phyloP scores from a whole-genome alignment of 2,329 filamentous ascomycete species.

The Phaeoacremonium minimum region DNA sequence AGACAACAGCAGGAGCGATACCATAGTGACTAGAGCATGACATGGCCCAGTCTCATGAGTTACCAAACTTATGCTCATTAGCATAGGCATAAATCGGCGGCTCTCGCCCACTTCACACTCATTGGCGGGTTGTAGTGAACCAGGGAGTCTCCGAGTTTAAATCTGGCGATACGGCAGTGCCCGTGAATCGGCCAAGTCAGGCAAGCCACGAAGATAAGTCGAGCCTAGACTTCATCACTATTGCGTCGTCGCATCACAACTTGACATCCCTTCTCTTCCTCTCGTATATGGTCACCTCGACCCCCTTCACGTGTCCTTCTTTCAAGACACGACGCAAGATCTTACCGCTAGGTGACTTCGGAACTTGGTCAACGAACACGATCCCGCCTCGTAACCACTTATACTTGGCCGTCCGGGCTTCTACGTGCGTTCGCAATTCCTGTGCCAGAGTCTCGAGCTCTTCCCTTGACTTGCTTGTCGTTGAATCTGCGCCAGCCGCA shows the following conservation, averaged over 20 bases:
- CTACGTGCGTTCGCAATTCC: conserved; percentile 54
- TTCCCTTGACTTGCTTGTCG: conserved; percentile 19
- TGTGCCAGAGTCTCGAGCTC: conserved; percentile 39
- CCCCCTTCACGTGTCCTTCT: conserved; percentile 26
- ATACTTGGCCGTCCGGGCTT: conserved; percentile 53
- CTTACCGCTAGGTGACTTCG: conserved; percentile 59
- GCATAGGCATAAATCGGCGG: too few species aligned
- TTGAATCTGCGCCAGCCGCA: conserved; percentile 14
- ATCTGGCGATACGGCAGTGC: too few species aligned
- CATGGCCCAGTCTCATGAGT: too few species aligned
- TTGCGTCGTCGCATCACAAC: conserved; percentile 37
- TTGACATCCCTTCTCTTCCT: conserved; percentile 56
- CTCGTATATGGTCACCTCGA: conserved; percentile 35
- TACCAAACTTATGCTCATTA: too few species aligned
- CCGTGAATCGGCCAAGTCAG: too few species aligned
- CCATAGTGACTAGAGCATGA: too few species aligned
- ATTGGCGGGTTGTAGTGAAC: too few species aligned
- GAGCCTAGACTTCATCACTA: too few species aligned
- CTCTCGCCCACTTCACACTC: too few species aligned
- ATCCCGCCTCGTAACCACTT: conserved; percentile 68
- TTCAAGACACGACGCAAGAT: conserved; percentile 35
- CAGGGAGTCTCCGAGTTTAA: too few species aligned
- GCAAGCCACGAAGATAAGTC: too few species aligned
- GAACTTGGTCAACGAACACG: conserved; percentile 61
- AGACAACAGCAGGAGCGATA: too few species aligned